These are phyloP conservation scores for Orbilia oligospora DNA, from an alignment of 2,329 filamentous ascomycete species.

Conservation along the genomic window DNA sequence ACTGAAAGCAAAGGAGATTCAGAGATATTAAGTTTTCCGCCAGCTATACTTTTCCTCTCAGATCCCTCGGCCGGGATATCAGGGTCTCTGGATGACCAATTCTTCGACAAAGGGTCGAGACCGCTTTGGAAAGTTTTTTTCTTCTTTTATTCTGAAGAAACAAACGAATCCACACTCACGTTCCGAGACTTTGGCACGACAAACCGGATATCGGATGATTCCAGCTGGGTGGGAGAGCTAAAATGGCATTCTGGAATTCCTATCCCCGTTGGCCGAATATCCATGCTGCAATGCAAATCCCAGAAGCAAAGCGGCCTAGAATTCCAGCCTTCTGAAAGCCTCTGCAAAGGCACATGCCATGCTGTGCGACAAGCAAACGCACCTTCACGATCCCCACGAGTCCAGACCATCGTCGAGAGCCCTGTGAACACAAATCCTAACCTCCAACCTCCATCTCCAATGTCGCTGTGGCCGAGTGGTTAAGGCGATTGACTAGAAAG, in stretches of 20 bases:
- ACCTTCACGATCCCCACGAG: neutral
- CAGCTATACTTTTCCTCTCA: slow-evolving; percentile 2
- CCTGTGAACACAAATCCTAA: slow-evolving; percentile 18
- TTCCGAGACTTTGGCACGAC: slow-evolving; percentile 12
- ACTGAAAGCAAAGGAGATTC: neutral
- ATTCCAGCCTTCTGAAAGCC: neutral
- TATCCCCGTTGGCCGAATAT: neutral
- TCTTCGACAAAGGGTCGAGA: slow-evolving; percentile 15
- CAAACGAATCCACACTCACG: neutral
- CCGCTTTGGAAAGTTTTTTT: slow-evolving; percentile 14
- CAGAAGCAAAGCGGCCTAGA: neutral
- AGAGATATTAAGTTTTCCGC: neutral
- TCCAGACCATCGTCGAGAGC: neutral
- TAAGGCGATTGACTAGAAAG: slow-evolving; percentile 59
- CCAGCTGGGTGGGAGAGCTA: neutral
- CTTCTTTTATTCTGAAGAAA: neutral
- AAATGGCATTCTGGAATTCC: slow-evolving; percentile 10
- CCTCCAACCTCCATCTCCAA: neutral
- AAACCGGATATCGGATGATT: slow-evolving; percentile 9
- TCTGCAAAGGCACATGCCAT: neutral
- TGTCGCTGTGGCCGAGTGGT: slow-evolving; percentile 59
- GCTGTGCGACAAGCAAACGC: neutral
- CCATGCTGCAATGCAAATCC: neutral
- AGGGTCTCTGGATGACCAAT: slow-evolving; percentile 24
- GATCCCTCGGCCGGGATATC: slow-evolving; percentile 2